These are phyloP conservation scores for Magnaporthiopsis incrustans DNA, from an alignment of 2,329 filamentous ascomycete genomes.

Conservation along the genomic window DNA sequence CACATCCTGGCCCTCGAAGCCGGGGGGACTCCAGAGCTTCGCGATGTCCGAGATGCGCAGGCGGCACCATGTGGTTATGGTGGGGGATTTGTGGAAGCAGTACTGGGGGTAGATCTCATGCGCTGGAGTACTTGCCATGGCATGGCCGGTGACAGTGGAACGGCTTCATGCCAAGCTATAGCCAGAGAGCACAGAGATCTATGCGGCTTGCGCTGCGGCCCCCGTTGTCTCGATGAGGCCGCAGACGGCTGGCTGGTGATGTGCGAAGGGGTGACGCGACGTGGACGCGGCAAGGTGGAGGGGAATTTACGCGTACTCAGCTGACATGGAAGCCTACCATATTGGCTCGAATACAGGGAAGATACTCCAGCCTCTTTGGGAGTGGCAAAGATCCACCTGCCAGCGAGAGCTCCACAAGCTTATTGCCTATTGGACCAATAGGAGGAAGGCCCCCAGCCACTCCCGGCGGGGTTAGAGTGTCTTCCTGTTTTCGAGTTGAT, in stretches of 20 bases:
- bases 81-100: slow-evolving; percentile 56
- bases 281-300: not conserved
- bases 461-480: too few species aligned
- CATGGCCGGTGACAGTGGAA: slow-evolving; percentile 25
- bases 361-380: too few species aligned
- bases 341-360: too few species aligned
- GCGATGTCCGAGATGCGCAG: slow-evolving; percentile 44
- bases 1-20: slow-evolving; percentile 48
- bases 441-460: too few species aligned
- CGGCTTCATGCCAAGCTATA: not conserved
- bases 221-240: not conserved
- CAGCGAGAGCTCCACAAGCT: too few species aligned
- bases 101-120: slow-evolving; percentile 49
- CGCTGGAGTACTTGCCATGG: slow-evolving; percentile 37
- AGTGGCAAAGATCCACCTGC: too few species aligned
- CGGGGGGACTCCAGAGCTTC: slow-evolving; percentile 33
- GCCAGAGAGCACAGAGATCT: not conserved
- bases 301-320: not conserved
- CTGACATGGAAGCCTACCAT: not conserved
- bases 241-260: not conserved
- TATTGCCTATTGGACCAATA: too few species aligned
- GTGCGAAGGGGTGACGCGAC: not conserved
- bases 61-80: slow-evolving; percentile 51
- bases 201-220: not conserved
- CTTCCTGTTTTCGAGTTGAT: too few species aligned